Conservation (phyloP, 495 filamentous ascomycete genomes). For the Penicillium canescens region DNA sequence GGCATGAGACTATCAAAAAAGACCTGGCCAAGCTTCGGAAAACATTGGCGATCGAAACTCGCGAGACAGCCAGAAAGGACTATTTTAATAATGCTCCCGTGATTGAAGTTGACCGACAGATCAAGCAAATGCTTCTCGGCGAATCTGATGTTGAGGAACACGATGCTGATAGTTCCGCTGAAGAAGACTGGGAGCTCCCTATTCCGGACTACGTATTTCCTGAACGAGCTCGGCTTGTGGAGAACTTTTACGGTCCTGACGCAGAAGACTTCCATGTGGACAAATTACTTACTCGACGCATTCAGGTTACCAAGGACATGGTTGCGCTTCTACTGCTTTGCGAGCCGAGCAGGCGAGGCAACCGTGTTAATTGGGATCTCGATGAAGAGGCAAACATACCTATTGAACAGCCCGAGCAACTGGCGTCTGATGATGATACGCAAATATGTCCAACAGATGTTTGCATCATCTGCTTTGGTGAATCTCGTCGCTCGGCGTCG, state of each 20-base stretch:
- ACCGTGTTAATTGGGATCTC: constrained; percentile 23
- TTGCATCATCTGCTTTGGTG: constrained; percentile 30
- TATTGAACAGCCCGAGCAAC: constrained; percentile 14
- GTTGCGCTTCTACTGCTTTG: constrained; percentile 18
- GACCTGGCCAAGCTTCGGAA: constrained; percentile 25
- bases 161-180: constrained; percentile 15
- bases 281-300: constrained; percentile 23
- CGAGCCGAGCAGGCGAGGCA: constrained; percentile 15
- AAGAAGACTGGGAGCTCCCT: constrained; percentile 23
- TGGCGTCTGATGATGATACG: background rate
- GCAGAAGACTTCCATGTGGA: constrained; percentile 25
- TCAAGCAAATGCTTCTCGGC: constrained; percentile 25
- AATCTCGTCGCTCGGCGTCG: constrained; percentile 24
- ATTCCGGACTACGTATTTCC: constrained; percentile 25
- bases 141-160: constrained; percentile 11
- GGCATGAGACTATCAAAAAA: constrained; percentile 20
- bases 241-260: constrained; percentile 30
- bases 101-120: constrained; percentile 28
- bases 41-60: constrained; percentile 18
- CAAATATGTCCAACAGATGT: constrained; percentile 22
- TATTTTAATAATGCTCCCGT: constrained; percentile 28
- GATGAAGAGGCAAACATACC: constrained; percentile 11
- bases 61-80: constrained; percentile 29
- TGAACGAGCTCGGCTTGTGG: constrained; percentile 25
- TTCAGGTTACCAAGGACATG: constrained; percentile 33